A percentile compares a stretch with the other conserved stretches of the same genome.
Conservation (phyloP, 495 filamentous ascomycete species). For the Neurospora sublineolata region DNA sequence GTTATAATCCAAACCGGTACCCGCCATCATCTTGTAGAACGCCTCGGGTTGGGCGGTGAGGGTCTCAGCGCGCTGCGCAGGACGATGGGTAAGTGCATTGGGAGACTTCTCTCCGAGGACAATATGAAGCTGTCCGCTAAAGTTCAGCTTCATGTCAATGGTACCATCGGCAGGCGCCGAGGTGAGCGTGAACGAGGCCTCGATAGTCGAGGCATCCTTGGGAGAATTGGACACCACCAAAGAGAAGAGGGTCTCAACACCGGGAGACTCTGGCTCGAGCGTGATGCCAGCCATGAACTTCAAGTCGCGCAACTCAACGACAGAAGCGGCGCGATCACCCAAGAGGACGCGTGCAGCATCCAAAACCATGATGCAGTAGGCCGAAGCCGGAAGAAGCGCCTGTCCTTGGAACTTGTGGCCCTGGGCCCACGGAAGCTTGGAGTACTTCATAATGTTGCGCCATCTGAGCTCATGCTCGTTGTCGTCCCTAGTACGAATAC, state of each 20-base stretch:
- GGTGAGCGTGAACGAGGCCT: conserved; percentile 28
- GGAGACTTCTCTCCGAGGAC: conserved; percentile 17
- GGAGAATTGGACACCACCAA: conserved; percentile 11
- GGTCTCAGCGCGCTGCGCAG: conserved; percentile 20
- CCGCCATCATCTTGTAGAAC: conserved; percentile 36
- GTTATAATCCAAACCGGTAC: conserved; percentile 30
- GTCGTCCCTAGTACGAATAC: conserved; percentile 32
- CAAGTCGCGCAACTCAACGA: conserved; percentile 29
- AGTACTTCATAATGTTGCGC: conserved; percentile 36
- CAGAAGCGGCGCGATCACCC: conserved; percentile 17
- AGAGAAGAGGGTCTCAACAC: conserved; percentile 36
- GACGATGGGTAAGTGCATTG: conserved; percentile 15
- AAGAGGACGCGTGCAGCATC: conserved; percentile 26
- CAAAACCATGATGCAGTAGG: conserved; percentile 32
- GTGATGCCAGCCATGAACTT: conserved; percentile 37
- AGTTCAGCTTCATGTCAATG: conserved; percentile 28
- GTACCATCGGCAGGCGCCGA: conserved; percentile 24
- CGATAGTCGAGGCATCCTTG: conserved; percentile 9
- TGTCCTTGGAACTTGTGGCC: conserved; percentile 34
- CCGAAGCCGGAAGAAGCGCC: conserved; percentile 32
- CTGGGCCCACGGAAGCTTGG: conserved; percentile 31
- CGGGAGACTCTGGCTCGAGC: conserved; percentile 34
- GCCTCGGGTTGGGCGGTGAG: conserved; percentile 19
- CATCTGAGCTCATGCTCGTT: conserved; percentile 29
- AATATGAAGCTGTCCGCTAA: conserved; percentile 20